Percentiles rank a stretch among this genome's conserved stretches.
Conservation (phyloP, 768 basidiomycete species). For the Hygrophorus russula region DNA sequence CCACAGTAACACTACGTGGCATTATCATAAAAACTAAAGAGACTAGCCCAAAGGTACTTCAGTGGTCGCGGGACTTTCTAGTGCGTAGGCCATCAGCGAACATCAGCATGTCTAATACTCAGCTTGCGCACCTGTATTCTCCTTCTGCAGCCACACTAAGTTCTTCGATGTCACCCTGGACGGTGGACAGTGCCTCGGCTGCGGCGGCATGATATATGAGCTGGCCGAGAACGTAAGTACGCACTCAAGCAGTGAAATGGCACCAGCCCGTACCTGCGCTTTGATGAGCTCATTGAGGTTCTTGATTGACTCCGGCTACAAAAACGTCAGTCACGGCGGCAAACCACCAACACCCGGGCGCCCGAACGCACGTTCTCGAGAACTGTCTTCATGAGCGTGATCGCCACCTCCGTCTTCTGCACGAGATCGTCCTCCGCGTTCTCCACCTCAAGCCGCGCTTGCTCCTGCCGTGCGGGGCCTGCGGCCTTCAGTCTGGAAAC, state of each 20-base stretch:
- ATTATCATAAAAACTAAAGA: background rate
- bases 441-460: constrained; percentile 84
- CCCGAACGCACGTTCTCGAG: constrained; percentile 74
- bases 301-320: constrained; percentile 89
- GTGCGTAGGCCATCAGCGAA: constrained; percentile 3
- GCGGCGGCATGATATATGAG: constrained; percentile 64
- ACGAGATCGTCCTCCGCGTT: constrained; percentile 94
- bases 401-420: constrained; percentile 95
- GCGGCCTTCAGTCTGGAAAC: constrained; percentile 65
- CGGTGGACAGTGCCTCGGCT: constrained; percentile 69
- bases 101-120: background rate
- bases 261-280: constrained; percentile 46
- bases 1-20: background rate
- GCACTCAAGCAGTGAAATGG: background rate
- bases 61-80: constrained; percentile 88
- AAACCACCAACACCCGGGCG: background rate
- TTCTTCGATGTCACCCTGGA: constrained; percentile 91
- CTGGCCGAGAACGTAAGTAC: constrained; percentile 19
- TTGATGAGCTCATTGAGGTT: constrained; percentile 88
- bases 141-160: constrained; percentile 88
- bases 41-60: constrained; percentile 34
- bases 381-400: constrained; percentile 96
- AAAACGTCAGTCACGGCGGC: background rate
- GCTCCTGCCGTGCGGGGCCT: constrained; percentile 70
- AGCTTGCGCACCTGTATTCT: constrained; percentile 66